Evolutionary conservation across 129 eudicot species (phyloP), one percentile per base, ranked within the genome.

Genomic region (Oenanthe sinensis): DNA sequence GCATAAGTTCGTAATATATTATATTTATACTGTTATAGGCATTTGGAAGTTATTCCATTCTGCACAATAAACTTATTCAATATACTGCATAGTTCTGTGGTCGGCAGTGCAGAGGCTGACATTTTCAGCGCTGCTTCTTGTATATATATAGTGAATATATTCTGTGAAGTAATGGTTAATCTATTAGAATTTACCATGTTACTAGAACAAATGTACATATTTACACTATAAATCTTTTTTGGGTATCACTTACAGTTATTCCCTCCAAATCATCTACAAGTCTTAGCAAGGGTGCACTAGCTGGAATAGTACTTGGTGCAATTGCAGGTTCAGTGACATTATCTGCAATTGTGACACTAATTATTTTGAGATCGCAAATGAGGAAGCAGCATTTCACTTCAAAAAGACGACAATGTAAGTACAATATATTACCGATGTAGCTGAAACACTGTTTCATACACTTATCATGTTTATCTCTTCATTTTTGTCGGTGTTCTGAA

Each of bases 221-320:
- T 71, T 20, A 40, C 24, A 20, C 6, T 44, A 40, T 6, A 70
- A 6, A 33, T 70, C 45, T 39, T 70, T 70, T 19, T 46, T n/a
- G 46, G 52, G 26, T 14, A 72, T 44, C 54, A 40, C 75, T 72
- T 75, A 49, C 60, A 91, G 97, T 84, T 52, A 48, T 79, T 67
- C 86, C 83, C 74, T 1, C 79, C 9, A 47, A 87, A 17, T 89
- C 97, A 71, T 74, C 89, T 26, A 87, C 96, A 76, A 90, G 96
- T 74, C 28, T 94, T 84, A 91, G 97, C 91, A 89, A 83, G 84
- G 97, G 97, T 42, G 93, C 91, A 40, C 15, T 94, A n/a, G 98
- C 88, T 54, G 97, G 98, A 76, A 86, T 91, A 22, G 82, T 90
- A 76, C 70, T 90, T 15, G 98, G 89, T 46, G 87, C 89, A 36